Base-by-base conservation (phyloP, 31 red algal species). In the Odonthalia washingtoniensis region DNA sequence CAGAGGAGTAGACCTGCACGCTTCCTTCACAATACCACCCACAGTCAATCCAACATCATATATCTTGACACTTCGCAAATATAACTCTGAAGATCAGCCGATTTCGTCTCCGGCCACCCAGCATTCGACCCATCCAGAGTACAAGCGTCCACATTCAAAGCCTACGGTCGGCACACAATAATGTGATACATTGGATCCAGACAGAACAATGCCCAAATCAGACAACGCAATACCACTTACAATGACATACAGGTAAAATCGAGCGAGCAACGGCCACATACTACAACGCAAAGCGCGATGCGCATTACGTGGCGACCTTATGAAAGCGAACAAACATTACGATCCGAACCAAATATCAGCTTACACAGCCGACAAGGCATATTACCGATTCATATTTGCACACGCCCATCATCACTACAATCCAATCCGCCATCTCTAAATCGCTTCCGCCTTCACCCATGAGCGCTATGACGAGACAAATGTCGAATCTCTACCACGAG, bases 261-360 rank as follows among this genome's bases (percentile, higher is more conserved):
- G n/a, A n/a, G n/a, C 24, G 32, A 24, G 43, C 39, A 18, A 2
- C 6, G 2, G n/a, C n/a, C n/a, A n/a, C n/a, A 41, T 72, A 44
- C 18, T 45, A 32, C 63, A 32, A 30, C 33, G 37, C 0, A 45
- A 84, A 24, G 62, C 80, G 16, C 49, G 83, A 63, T 87, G 38
- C 26, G 16, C 83, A 5, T 17, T 87, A 40, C 27, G 70, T 74
- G 83, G 70, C 2, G 83, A 87, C n/a, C 70, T 12, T 33, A 77
- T 87, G 83, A 74, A 35, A 18, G 69, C 70, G 12, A 18, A 87
- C 33, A 3, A 3, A 27, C 18, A 87, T 31, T 76, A 61, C 37
- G 43, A 87, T 41, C 41, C 70, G 12, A 52, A 87, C 70, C 52
- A 1, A 46, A 77, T 70, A 2, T 5, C 83, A 21, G 68, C 68